Conservation (phyloP, 495 filamentous ascomycete species). For the Talaromyces adpressus region DNA sequence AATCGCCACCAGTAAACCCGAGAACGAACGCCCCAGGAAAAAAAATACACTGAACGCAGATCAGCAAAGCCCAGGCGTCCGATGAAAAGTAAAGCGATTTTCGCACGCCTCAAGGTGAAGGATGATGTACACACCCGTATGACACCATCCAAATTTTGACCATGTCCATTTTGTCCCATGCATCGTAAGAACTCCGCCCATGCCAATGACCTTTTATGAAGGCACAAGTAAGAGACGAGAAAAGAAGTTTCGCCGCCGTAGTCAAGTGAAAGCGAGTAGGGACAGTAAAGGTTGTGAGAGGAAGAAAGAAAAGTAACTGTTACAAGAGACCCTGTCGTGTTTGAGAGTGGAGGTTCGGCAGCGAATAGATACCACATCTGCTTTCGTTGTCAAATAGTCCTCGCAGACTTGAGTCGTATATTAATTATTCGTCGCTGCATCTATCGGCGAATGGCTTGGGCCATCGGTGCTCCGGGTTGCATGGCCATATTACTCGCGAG, state of each 20-base stretch:
- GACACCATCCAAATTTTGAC: conserved; percentile 22
- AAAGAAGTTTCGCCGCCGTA: conserved; percentile 16
- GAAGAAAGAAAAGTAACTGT: not conserved
- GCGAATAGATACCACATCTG: not conserved
- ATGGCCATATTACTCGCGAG: conserved; percentile 33
- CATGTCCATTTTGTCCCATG: conserved; percentile 33
- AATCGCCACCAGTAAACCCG: conserved; percentile 8
- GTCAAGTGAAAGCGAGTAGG: conserved; percentile 10
- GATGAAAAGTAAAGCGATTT: conserved; percentile 8
- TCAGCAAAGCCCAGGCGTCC: conserved; percentile 6
- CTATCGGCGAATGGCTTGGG: conserved; percentile 27
- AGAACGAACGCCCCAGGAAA: not conserved
- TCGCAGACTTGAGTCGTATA: not conserved
- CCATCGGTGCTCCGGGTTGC: conserved; percentile 33
- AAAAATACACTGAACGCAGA: conserved; percentile 9
- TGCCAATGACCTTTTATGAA: conserved; percentile 24
- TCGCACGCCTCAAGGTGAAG: conserved; percentile 25
- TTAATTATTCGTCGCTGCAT: not conserved
- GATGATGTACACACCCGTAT: conserved; percentile 22
- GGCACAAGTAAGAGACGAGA: conserved; percentile 13
- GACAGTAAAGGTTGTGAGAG: not conserved
- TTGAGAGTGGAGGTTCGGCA: not conserved
- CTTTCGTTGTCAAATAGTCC: not conserved
- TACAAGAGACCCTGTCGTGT: not conserved
- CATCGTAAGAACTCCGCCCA: conserved; percentile 40